These are phyloP conservation scores for Oryza meyeriana DNA, from an alignment of 176 grass and related monocot species.

Conservation along the genomic window DNA sequence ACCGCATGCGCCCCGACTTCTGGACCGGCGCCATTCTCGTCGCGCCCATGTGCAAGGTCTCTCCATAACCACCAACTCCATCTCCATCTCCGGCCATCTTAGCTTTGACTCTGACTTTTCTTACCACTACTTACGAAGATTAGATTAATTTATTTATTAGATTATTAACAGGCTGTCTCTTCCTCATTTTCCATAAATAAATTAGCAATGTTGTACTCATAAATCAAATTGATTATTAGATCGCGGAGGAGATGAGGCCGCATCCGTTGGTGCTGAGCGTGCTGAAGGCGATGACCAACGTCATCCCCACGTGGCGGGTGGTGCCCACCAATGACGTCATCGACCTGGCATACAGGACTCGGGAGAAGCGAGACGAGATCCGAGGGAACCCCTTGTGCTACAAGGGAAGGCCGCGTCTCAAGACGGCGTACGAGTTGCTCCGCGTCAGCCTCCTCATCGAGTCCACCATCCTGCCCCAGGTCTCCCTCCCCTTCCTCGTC, in stretches of 20 bases:
- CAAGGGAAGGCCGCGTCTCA: constrained; percentile 55
- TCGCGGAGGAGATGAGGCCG: constrained; percentile 69
- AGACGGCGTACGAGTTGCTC: constrained; percentile 52
- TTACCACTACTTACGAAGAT: no score
- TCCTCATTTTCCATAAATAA: no score
- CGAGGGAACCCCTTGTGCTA: constrained; percentile 47
- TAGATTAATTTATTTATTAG: no score
- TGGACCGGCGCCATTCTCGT: constrained; percentile 74
- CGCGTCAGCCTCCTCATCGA: constrained; percentile 48
- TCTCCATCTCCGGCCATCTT: no score
- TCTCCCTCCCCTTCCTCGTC: constrained; percentile 60
- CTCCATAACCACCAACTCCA: no score
- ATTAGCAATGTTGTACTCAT: no score
- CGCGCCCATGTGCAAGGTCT: constrained; percentile 80
- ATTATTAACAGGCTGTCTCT: no score
- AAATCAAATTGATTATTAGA: no score
- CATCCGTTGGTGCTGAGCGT: constrained; percentile 44
- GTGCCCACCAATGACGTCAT: constrained; percentile 71
- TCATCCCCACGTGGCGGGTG: constrained; percentile 75
- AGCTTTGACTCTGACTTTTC: no score
- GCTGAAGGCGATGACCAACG: constrained; percentile 30
- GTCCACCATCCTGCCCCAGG: constrained; percentile 38
- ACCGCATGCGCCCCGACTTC: constrained; percentile 37
- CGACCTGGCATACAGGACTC: constrained; percentile 39
- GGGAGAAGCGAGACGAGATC: constrained; percentile 60